Evolutionary conservation across 345 rosid genomes (phyloP).

Genomic region (Rhodamnia argentea): DNA sequence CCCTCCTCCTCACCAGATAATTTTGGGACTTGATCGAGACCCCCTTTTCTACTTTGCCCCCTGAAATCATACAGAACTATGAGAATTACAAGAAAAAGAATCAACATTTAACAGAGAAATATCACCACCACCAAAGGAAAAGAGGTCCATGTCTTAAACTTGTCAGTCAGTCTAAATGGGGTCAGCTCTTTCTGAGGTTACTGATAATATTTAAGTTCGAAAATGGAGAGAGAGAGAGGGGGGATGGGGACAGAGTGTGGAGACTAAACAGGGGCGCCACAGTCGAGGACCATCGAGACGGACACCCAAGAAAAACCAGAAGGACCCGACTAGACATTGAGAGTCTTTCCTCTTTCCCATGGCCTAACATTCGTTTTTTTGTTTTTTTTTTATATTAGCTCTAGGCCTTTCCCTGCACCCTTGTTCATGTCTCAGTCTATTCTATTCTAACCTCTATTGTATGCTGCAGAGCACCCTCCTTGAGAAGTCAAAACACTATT

Average conservation of each 20-base stretch:
- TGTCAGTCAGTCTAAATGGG: not conserved
- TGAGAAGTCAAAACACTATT: not conserved
- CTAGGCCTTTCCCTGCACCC: not conserved
- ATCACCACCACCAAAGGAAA: not conserved
- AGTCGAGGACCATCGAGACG: conserved; percentile 38
- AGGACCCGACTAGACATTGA: not conserved
- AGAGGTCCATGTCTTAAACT: not conserved
- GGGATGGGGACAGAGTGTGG: not conserved
- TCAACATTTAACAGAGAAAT: not conserved
- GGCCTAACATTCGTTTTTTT: not conserved
- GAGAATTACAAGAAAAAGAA: not conserved
- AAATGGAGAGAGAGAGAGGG: not conserved
- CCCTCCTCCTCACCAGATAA: not conserved
- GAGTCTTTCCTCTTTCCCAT: not conserved
- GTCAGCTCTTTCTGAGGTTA: not conserved
- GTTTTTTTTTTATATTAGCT: not conserved
- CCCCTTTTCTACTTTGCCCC: not conserved
- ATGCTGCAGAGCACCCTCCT: not conserved
- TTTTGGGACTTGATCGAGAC: not conserved
- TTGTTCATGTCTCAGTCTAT: not conserved
- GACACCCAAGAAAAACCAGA: conserved; percentile 7
- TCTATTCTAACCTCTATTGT: not conserved
- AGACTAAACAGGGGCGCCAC: conserved; percentile 9
- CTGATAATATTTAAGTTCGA: not conserved
- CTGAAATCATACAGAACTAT: not conserved